Evolutionary conservation across 768 basidiomycete species (phyloP).

Genomic region (Leccinum truebloodii): DNA sequence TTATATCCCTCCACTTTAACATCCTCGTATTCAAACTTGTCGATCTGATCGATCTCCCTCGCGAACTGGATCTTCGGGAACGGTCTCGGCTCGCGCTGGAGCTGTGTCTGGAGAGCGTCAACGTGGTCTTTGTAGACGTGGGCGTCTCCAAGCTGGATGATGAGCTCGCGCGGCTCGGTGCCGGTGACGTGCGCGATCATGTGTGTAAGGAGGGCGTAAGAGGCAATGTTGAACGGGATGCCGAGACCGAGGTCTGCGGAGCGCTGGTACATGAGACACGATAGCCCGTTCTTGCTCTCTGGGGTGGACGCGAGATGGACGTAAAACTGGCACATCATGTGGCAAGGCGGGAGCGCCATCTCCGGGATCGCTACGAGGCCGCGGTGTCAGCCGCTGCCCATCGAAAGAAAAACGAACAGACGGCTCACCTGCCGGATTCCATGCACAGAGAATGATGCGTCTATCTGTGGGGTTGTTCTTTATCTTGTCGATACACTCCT

Average conservation of each 20-base stretch:
- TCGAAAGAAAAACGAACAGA: too few relatives aligned
- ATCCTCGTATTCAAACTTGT: slow-evolving; percentile 79
- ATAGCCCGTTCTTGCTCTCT: slow-evolving; percentile 66
- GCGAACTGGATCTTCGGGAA: slow-evolving; percentile 84
- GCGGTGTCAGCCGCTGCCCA: not conserved
- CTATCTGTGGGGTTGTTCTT: slow-evolving; percentile 91
- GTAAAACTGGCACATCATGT: slow-evolving; percentile 99
- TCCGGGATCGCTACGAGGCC: slow-evolving; percentile 71
- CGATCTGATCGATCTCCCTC: slow-evolving; percentile 68
- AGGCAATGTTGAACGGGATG: slow-evolving; percentile 99
- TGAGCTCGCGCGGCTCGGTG: slow-evolving; percentile 84
- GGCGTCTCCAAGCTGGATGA: slow-evolving; percentile 96
- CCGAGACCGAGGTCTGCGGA: slow-evolving; percentile 97
- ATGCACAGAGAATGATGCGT: slow-evolving; percentile 91
- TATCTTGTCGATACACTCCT: slow-evolving; percentile 89
- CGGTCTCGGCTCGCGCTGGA: slow-evolving; percentile 71
- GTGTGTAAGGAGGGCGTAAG: slow-evolving; percentile 95
- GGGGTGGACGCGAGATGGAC: slow-evolving; percentile 75
- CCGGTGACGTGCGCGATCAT: slow-evolving; percentile 95
- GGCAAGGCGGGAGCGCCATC: slow-evolving; percentile 98
- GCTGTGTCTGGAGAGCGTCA: slow-evolving; percentile 79
- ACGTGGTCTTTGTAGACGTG: slow-evolving; percentile 96
- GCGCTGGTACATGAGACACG: slow-evolving; percentile 96
- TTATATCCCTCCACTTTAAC: slow-evolving; percentile 86
- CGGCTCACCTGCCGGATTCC: slow-evolving; percentile 91